Base-by-base conservation (phyloP, 1,139 yeast genomes). In the Hansenula lynferdii region DNA sequence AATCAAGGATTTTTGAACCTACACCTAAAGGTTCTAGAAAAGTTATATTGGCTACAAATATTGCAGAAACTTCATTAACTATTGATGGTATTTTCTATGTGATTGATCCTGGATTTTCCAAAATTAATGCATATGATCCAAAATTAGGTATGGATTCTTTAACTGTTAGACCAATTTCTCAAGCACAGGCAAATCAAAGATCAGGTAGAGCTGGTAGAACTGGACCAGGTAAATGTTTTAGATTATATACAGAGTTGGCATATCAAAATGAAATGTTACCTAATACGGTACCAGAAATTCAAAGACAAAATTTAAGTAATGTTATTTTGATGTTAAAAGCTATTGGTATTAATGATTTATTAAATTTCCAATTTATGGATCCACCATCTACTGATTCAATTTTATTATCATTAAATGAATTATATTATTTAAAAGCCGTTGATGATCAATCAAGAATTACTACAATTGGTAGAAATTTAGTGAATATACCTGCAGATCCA, bases 141-240 rank as follows among this genome's bases (percentile, higher is more conserved):
- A 65, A 79, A n/a, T 75, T 90, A 0, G 96, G 96, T 5, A 86
- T 92, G 89, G 97, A 90, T 52, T 82, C 89, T 41, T 69, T 92
- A 45, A 82, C 84, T 10, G 87, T 87, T 5, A 79, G 78, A 2
- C 95, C 96, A 0, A 87, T 96, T 49, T 90, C 97, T 0, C 75
- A 84, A 47, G 97, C 98, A 0, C 87, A 95, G 32, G 97, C 97
- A 0, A 89, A 89, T 49, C 98, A 92, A 63, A 67, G 98, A 45
- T 87, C 96, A 3, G 98, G 98, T 38, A 75, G 98, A 62, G 98
- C 98, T 0, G 98, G 98, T 10, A 80, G 98, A 67, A 85, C 89
- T 3, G 95, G 96, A 0, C 96, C 97, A 0, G 98, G 98, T 1
- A 89, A 87, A 57, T 92, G 98, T 58, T 92, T 80, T 55, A 63